These are phyloP conservation scores for Brasenia schreberi DNA, from an alignment of 164 flowering plant species.

Conservation along the genomic window DNA sequence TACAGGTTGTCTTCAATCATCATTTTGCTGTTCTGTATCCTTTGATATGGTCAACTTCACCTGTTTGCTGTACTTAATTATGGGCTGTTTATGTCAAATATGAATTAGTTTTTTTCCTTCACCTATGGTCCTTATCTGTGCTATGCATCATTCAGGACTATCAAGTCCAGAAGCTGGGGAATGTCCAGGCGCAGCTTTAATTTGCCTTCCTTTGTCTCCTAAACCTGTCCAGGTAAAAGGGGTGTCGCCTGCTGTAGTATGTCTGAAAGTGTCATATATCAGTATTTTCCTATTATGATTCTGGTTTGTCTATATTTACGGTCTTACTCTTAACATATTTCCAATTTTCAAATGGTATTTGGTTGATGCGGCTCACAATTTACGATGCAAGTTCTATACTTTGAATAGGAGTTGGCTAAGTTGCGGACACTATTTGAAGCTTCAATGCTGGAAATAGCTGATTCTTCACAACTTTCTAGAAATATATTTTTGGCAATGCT, in stretches of 20 bases:
- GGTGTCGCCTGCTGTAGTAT: not conserved
- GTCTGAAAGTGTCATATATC: too few relatives aligned
- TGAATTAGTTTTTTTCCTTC: too few relatives aligned
- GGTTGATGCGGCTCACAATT: not conserved
- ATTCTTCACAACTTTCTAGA: conserved; percentile 77
- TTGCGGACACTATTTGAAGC: conserved; percentile 38
- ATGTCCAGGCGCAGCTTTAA: conserved; percentile 80
- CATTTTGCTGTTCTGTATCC: too few relatives aligned
- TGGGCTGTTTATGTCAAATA: too few relatives aligned
- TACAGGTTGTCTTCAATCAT: too few relatives aligned
- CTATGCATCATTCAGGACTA: conserved; percentile 8
- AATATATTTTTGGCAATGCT: conserved; percentile 62
- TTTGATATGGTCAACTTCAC: too few relatives aligned
- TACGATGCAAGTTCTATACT: not conserved
- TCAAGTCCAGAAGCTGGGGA: conserved; percentile 20
- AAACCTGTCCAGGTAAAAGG: conserved; percentile 26
- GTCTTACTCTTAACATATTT: too few relatives aligned
- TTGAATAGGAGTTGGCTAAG: conserved; percentile 25
- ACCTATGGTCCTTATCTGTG: too few relatives aligned
- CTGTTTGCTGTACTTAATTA: too few relatives aligned
- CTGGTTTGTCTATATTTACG: too few relatives aligned
- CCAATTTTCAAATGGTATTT: not conserved
- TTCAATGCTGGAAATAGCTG: conserved; percentile 50
- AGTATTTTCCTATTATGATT: too few relatives aligned
- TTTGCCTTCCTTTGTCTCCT: conserved; percentile 39